Base-by-base conservation (phyloP, 352 stramenopile genomes). In the Pythium sukuiense region DNA sequence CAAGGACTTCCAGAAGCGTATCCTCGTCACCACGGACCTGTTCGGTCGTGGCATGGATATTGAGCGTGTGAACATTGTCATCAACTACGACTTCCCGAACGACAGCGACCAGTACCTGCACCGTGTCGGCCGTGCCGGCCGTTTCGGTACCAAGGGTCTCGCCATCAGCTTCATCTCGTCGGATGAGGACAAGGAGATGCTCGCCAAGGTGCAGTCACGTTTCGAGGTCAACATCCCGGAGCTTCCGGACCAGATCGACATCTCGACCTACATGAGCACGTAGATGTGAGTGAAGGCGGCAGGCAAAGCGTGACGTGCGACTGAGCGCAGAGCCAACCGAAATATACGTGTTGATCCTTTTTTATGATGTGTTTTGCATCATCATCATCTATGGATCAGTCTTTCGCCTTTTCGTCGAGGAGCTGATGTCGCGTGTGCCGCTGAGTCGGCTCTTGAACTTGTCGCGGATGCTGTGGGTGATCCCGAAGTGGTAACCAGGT, bases 31-130 rank as follows among this genome's bases (percentile, higher is more conserved):
- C 53, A 99, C 98, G 65, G 97, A 99, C 80, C 85, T 99, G 63
- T 99, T 99, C 74, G 97, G 97, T 55, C 97, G 98, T 85, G 98
- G 98, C 72, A 99, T 99, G 86, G 98, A 99, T 92, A 99, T 99
- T 78, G 97, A 99, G 85, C 95, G 97, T 76, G 98, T 99, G 55
- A 99, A 99, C 87, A 98, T 99, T 69, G 98, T 99, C 45, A 98
- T 99, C 74, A 99, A 99, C 91, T 99, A 99, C 81, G 98, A 99
- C 78, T 99, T 99, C 85, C 97, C 98, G 61, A 97, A 97, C 64
- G 90, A 96, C 76, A 92, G 86, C 46, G 98, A 99, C 85, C 95
- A 99, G 79, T 99, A 99, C 83, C 86, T 99, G 55, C 98, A 99
- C 83, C 94, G 98, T 73, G 90, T 99, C 29, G 98, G 98, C 67